phyloP scores from a whole-genome alignment of 1,139 yeast genomes.

The Magnusiomyces ingens region DNA sequence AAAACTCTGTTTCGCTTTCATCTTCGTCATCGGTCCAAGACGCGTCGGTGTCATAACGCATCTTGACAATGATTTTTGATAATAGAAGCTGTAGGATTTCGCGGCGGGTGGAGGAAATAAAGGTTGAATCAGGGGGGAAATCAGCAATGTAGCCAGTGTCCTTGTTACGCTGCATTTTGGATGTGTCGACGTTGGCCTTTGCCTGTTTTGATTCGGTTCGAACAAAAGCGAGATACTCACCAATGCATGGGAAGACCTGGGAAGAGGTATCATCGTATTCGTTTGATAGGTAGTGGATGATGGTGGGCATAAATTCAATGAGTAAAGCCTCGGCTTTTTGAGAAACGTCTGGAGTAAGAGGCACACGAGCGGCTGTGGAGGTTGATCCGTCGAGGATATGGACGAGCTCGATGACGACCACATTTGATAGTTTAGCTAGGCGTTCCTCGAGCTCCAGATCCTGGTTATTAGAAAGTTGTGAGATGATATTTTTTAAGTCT shows the following conservation, averaged over 20 bases:
- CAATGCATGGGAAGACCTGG: constrained; percentile 75
- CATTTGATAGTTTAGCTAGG: constrained; percentile 65
- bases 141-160: constrained; percentile 23
- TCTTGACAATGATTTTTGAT: constrained; percentile 63
- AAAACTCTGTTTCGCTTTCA: constrained; percentile 70
- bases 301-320: constrained; percentile 63
- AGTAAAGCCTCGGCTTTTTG: constrained; percentile 42
- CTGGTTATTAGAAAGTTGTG: constrained; percentile 32
- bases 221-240: constrained; percentile 62
- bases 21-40: constrained; percentile 45
- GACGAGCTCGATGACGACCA: constrained; percentile 69
- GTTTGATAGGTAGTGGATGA: constrained; percentile 63
- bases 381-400: constrained; percentile 52
- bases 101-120: constrained; percentile 34
- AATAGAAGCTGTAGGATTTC: constrained; percentile 57
- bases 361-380: constrained; percentile 24
- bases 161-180: constrained; percentile 23
- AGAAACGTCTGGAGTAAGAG: constrained; percentile 10
- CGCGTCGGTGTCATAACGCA: constrained; percentile 70
- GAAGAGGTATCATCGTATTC: constrained; percentile 85
- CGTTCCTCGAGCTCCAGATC: constrained; percentile 72
- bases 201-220: constrained; percentile 45
- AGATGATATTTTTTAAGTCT: constrained; percentile 54
- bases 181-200: constrained; percentile 26
- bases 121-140: constrained; percentile 28